Percentiles rank a stretch among this genome's conserved stretches.
Evolutionary conservation across 352 stramenopile species (phyloP).

Genomic region (Lagenidium sp.): DNA sequence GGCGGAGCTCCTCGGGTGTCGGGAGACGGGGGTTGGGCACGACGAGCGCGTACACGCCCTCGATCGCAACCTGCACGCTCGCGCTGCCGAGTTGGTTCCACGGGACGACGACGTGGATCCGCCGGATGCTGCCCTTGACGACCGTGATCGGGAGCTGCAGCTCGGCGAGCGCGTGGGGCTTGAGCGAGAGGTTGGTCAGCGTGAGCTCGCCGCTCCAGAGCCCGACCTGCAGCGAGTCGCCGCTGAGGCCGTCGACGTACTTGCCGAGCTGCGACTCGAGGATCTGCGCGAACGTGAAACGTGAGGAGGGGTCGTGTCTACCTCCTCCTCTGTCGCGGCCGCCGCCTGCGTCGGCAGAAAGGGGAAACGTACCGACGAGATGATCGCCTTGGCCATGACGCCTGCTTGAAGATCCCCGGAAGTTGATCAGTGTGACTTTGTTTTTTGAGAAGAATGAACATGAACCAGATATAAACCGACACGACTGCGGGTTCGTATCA

Average conservation of each 20-base stretch:
- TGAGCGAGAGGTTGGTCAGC: constrained; percentile 61
- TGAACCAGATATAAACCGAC: too few relatives aligned
- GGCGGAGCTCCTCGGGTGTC: constrained; percentile 32
- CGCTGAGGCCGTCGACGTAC: constrained; percentile 68
- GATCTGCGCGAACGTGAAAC: constrained; percentile 27
- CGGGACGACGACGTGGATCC: constrained; percentile 73
- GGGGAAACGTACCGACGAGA: constrained; percentile 37
- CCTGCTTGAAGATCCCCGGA: too few relatives aligned
- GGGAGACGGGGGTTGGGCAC: constrained; percentile 49
- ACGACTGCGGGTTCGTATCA: too few relatives aligned
- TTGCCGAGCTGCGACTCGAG: constrained; percentile 76
- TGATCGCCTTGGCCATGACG: constrained; percentile 57
- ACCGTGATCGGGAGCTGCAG: constrained; percentile 64
- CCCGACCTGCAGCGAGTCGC: constrained; percentile 73
- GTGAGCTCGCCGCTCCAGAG: constrained; percentile 79
- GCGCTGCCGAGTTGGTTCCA: constrained; percentile 78
- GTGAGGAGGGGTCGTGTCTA: constrained; percentile 52
- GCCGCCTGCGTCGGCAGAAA: too few relatives aligned
- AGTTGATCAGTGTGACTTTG: too few relatives aligned
- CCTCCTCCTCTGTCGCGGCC: too few relatives aligned
- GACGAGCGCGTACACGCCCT: constrained; percentile 64
- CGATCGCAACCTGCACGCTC: constrained; percentile 65
- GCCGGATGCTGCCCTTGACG: constrained; percentile 39
- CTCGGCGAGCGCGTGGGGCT: constrained; percentile 70
- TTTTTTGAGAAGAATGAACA: too few relatives aligned